Evolutionary conservation across 768 basidiomycete species (phyloP), one percentile per base, ranked within the genome.

Genomic region (Agaricus sinodeliciosus): DNA sequence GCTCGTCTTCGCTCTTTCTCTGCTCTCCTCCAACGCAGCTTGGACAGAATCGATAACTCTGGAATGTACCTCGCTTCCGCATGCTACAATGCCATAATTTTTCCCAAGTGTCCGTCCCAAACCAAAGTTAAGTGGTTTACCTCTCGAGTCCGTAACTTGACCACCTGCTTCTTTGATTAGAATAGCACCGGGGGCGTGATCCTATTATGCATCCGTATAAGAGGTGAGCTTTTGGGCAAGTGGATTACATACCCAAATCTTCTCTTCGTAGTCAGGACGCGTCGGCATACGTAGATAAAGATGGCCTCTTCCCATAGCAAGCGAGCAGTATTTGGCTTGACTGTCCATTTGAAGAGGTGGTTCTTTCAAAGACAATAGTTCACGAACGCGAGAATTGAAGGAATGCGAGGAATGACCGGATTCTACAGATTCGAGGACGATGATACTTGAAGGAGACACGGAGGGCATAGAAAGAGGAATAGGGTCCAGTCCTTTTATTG

Each of bases 121-220:
- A 0, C 90, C 86, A 67, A 99, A 97, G 63, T 95, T 77, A 22
- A 99, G 80, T 0, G 78, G 75, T 49, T 78, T 57, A 3, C 94
- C 95, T 40, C 84, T 75, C 45, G 88, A 88, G 65, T 98, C 89
- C 0, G 85, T 87, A 34, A 97, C 81, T n/a, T 87, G 57, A 0
- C 94, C 94, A 0, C 94, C 94, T 0, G 93, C 89, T 67, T 97
- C 95, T 57, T 82, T 78, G 13, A 98, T 81, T 5, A 99, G 77
- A 12, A 98, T 63, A 1, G 80, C 73, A 0, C 96, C 95, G 0
- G 90, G 81, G 0, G 95, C 93, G 63, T 97, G 96, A 62, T 97
- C 95, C 88, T 92, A 50, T 9, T 48, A 49, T 18, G 51, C 7
- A 43, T 22, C 35, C 49, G 28, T 8, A 49, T 9, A 26, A 6